These are phyloP conservation scores for Cordyceps tenuipes DNA, from an alignment of 2,329 filamentous ascomycete genomes.

Conservation along the genomic window DNA sequence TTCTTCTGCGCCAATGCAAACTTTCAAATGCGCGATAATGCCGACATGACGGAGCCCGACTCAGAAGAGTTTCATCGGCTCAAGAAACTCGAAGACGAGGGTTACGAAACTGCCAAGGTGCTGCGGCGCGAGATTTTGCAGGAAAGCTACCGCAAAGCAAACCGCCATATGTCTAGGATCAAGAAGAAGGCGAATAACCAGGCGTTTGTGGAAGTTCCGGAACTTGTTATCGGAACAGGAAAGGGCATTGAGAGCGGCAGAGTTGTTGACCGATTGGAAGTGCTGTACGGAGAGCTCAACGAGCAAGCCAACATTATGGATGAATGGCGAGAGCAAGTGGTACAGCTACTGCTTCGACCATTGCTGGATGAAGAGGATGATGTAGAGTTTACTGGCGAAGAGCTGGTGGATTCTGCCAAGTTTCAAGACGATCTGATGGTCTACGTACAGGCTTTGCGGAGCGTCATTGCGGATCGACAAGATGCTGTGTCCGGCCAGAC, in stretches of 20 bases:
- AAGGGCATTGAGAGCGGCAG: slow-evolving; percentile 66
- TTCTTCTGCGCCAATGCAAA: slow-evolving; percentile 82
- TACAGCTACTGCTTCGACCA: slow-evolving; percentile 62
- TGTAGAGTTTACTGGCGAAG: slow-evolving; percentile 72
- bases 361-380: slow-evolving; percentile 75
- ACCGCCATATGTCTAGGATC: slow-evolving; percentile 53
- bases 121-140: slow-evolving; percentile 73
- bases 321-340: slow-evolving; percentile 65
- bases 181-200: slow-evolving; percentile 42
- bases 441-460: slow-evolving; percentile 71
- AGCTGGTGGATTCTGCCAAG: slow-evolving; percentile 81
- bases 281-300: slow-evolving; percentile 59
- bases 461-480: slow-evolving; percentile 69
- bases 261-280: slow-evolving; percentile 57
- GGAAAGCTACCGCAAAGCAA: slow-evolving; percentile 33
- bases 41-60: slow-evolving; percentile 53
- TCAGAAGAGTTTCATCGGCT: slow-evolving; percentile 58
- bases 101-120: slow-evolving; percentile 70
- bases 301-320: slow-evolving; percentile 62
- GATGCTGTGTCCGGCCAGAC: slow-evolving; percentile 66
- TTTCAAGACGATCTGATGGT: slow-evolving; percentile 83
- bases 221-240: slow-evolving; percentile 40
- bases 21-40: slow-evolving; percentile 72
- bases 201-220: slow-evolving; percentile 54
- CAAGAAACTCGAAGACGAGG: slow-evolving; percentile 61